Percentiles rank a stretch among this genome's conserved stretches.
These are phyloP conservation scores for Pseudogymnoascus sp. DNA, from an alignment of 2,329 filamentous ascomycete species.

Conservation along the genomic window DNA sequence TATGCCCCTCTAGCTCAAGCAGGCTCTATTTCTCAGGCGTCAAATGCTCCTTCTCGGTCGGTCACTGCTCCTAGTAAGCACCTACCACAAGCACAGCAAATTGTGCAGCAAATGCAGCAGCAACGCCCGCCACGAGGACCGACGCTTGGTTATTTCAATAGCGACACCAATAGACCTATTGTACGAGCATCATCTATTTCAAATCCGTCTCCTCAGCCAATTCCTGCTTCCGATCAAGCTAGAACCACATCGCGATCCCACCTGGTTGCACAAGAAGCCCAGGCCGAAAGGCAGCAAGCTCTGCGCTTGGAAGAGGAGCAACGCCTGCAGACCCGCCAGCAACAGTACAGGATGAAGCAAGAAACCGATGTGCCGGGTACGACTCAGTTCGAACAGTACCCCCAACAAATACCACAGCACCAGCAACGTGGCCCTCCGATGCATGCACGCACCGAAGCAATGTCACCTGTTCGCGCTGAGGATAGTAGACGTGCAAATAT, in stretches of 20 bases:
- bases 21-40: conserved; percentile 24
- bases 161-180: conserved; percentile 11
- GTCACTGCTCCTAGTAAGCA: conserved; percentile 23
- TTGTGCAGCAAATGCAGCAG: conserved; percentile 14
- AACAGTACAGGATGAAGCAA: conserved; percentile 31
- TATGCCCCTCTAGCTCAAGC: conserved; percentile 29
- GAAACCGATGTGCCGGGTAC: conserved; percentile 28
- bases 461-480: neutral
- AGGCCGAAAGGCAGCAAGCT: conserved; percentile 25
- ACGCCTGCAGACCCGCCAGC: conserved; percentile 9
- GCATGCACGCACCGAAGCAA: conserved; percentile 22
- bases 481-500: conserved; percentile 23
- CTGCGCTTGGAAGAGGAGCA: conserved; percentile 19
- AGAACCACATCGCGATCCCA: conserved; percentile 22
- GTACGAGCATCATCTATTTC: conserved; percentile 6
- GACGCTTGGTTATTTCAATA: conserved; percentile 25
- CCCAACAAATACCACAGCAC: conserved; percentile 15
- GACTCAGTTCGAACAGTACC: conserved; percentile 31
- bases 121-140: conserved; percentile 22
- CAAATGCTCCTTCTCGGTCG: conserved; percentile 21
- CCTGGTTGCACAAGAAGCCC: conserved; percentile 25
- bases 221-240: conserved; percentile 15
- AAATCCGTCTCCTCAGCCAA: conserved; percentile 15
- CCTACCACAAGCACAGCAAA: conserved; percentile 17
- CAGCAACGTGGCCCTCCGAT: conserved; percentile 19